phyloP scores from a whole-genome alignment of 2,329 filamentous ascomycete species.

The Immersiporthe knoxdaviesiana region DNA sequence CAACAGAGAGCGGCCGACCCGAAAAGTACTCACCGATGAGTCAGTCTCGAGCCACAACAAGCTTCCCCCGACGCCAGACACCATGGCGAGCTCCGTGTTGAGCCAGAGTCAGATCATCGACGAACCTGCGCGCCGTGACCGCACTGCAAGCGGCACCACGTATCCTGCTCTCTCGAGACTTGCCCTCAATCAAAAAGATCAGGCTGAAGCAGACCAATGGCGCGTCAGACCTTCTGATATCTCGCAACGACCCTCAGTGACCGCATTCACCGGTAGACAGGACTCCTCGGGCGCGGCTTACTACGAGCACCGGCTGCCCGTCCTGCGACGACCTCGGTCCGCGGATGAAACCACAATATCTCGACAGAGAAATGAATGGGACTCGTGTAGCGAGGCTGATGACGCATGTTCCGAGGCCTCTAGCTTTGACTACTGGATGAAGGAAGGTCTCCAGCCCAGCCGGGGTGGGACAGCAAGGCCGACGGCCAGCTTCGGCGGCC shows the following conservation, averaged over 20 bases:
- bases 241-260: conserved; percentile 39
- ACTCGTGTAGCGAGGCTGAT: conserved; percentile 47
- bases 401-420: conserved; percentile 53
- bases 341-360: conserved; percentile 51
- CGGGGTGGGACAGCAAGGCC: conserved; percentile 25
- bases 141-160: conserved; percentile 38
- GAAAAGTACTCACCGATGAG: conserved; percentile 54
- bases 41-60: conserved; percentile 45
- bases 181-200: conserved; percentile 10
- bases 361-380: conserved; percentile 47
- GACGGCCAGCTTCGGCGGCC: background rate
- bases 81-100: conserved; percentile 60
- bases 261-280: conserved; percentile 39
- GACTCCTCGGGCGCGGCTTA: conserved; percentile 35
- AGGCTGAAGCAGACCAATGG: conserved; percentile 22
- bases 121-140: conserved; percentile 48
- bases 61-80: conserved; percentile 63
- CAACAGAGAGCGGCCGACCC: conserved; percentile 51
- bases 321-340: conserved; percentile 50
- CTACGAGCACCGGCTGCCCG: conserved; percentile 37
- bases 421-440: conserved; percentile 62
- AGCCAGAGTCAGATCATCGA: conserved; percentile 54
- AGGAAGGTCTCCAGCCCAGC: conserved; percentile 52
- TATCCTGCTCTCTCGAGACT: conserved; percentile 29
- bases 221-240: conserved; percentile 14